These are phyloP conservation scores for Agroathelia rolfsii DNA, from an alignment of 1,284 basidiomycete genomes.

Conservation along the genomic window DNA sequence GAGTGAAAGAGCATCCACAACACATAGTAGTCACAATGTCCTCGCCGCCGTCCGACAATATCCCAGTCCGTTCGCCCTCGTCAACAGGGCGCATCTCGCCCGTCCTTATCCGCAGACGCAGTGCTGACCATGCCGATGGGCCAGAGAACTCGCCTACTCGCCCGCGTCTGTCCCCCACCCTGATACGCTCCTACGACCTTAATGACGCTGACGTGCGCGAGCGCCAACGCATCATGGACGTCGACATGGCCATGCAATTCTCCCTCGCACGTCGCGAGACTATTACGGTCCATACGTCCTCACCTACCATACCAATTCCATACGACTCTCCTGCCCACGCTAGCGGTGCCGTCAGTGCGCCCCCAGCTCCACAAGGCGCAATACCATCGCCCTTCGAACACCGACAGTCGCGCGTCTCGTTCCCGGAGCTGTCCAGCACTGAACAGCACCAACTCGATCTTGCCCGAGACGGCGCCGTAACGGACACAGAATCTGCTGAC, in stretches of 20 bases:
- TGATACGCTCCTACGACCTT: conserved; percentile 50
- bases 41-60: conserved; percentile 14
- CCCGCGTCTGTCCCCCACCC: conserved; percentile 53
- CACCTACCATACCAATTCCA: conserved; percentile 18
- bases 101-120: conserved; percentile 25
- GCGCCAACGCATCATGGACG: conserved; percentile 77
- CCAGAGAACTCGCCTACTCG: conserved; percentile 30
- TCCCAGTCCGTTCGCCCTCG: conserved; percentile 30
- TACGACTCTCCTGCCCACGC: conserved; percentile 12
- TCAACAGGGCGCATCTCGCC: conserved; percentile 30
- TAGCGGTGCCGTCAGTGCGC: conserved; percentile 5
- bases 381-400: conserved; percentile 11
- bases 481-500: conserved; percentile 14
- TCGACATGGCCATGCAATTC: conserved; percentile 76
- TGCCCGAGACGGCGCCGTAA: conserved; percentile 27
- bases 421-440: conserved; percentile 30
- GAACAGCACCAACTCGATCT: conserved; percentile 36
- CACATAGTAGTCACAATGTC: background rate
- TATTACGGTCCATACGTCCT: conserved; percentile 24
- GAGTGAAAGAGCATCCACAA: background rate
- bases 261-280: conserved; percentile 66
- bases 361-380: too few relatives aligned
- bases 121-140: conserved; percentile 30
- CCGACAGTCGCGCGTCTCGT: conserved; percentile 16
- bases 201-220: conserved; percentile 64